Base-by-base conservation (phyloP, 108 stramenopile genomes). In the Nitzschia sp. region DNA sequence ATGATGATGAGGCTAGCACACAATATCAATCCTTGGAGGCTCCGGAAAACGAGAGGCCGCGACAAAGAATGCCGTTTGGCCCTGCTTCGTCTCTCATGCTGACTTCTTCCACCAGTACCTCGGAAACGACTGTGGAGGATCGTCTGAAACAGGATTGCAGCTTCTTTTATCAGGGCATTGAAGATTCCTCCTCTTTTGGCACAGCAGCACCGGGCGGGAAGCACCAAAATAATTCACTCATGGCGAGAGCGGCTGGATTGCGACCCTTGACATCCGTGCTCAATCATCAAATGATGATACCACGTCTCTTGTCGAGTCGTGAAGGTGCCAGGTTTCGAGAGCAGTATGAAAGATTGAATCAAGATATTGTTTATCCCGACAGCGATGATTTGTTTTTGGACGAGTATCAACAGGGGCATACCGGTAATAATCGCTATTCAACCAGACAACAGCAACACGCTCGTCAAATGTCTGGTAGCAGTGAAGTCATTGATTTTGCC, bases 121-220 rank as follows among this genome's bases (percentile, higher is more conserved):
- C 73, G 15, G 46, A 50, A 28, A 47, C 31, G 21, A 70, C 58
- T 13, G 26, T 55, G 41, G 78, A 79, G 33, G 72, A 79, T 41
- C 58, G 47, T 22, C 59, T 82, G 25, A 68, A 61, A 46, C 41
- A 74, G 32, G 72, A 80, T 68, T 80, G 79, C 35, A 63, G 75
- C 23, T 77, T 77, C 36, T 84, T 84, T 52, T 84, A 77, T 53
- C 76, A 67, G 36, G 77, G 71, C 1, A 67, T 76, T 50, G 72
- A 81, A 5, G 76, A 74, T 57, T 16, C 28, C n/a, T 16, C 36
- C 2, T 29, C 66, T 0, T 11, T 22, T 1, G 23, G 26, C 38
- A 34, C 3, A n/a, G 36, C 58, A n/a, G 1, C 33, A 16, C 36
- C 19, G 16, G 29, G 30, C 15, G 9, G 13, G 13, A 41, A 41